These are phyloP conservation scores for Paraleonurus japonicus DNA, from an alignment of 257 asterid species.

Conservation along the genomic window DNA sequence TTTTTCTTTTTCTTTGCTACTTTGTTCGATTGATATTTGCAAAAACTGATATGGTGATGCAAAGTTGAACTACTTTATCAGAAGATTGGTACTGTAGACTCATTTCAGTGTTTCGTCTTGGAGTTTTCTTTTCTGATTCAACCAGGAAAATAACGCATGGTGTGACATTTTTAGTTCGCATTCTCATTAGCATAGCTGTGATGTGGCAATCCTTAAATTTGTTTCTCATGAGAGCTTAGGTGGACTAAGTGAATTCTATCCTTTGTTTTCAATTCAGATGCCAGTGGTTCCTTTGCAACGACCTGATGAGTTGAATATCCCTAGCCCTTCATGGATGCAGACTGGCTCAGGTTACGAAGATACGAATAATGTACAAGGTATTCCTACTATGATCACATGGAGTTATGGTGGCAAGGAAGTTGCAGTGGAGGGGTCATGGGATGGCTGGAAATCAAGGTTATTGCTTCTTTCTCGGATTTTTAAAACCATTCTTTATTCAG, in stretches of 20 bases:
- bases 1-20: not conserved
- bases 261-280: conserved; percentile 50
- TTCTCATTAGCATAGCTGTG: conserved; percentile 3
- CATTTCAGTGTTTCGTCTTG: not conserved
- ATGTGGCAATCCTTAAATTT: not conserved
- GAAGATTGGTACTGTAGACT: not conserved
- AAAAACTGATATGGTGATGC: not conserved
- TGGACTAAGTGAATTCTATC: conserved; percentile 10
- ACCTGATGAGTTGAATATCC: conserved; percentile 78
- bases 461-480: not conserved
- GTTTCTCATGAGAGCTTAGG: not conserved
- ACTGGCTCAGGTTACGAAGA: conserved; percentile 65
- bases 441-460: conserved; percentile 91
- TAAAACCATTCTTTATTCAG: not conserved
- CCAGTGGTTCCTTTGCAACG: conserved; percentile 91
- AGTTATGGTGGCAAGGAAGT: conserved; percentile 81
- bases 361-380: conserved; percentile 57
- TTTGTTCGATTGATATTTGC: not conserved
- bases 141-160: not conserved
- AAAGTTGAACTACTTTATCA: conserved; percentile 6
- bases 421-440: conserved; percentile 97
- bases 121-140: not conserved
- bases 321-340: conserved; percentile 95
- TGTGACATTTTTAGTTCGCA: not conserved
- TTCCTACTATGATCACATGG: conserved; percentile 97